These are phyloP conservation scores for Fusarium luffae DNA, from an alignment of 2,329 filamentous ascomycete genomes.

Conservation along the genomic window DNA sequence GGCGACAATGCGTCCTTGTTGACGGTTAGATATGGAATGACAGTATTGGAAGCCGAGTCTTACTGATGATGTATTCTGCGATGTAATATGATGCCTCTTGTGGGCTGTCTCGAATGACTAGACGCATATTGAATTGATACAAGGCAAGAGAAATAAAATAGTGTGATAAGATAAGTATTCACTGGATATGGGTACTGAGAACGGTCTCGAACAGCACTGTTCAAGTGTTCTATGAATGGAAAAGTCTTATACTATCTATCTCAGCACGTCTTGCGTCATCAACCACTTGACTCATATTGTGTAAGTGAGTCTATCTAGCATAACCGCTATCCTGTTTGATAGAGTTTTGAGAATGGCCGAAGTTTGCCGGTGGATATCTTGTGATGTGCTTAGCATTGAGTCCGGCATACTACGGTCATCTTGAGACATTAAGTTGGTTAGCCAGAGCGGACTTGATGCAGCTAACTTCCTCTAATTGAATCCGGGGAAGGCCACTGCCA, in stretches of 20 bases:
- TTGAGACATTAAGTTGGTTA: not conserved
- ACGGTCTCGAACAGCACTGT: not conserved
- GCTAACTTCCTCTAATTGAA: not conserved
- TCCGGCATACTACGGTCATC: slow-evolving; percentile 17
- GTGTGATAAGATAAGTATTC: not conserved
- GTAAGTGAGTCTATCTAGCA: not conserved
- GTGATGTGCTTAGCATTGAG: too few species aligned
- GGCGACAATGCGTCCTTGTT: not conserved
- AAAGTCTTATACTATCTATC: slow-evolving; percentile 3
- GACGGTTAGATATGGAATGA: not conserved
- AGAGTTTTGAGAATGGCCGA: slow-evolving; percentile 1
- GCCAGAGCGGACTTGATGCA: not conserved
- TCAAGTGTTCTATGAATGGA: not conserved
- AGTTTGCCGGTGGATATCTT: slow-evolving; percentile 5
- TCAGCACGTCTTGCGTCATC: not conserved
- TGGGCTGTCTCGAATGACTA: slow-evolving; percentile 9
- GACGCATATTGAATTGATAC: slow-evolving; percentile 3
- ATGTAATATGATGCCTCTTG: slow-evolving; percentile 16
- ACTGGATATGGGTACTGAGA: not conserved
- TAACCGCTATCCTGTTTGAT: not conserved
- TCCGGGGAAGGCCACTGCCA: not conserved
- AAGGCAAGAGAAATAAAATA: not conserved
- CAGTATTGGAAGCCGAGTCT: not conserved
- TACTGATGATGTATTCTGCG: slow-evolving; percentile 21
- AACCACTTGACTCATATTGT: not conserved